Evolutionary conservation across 768 basidiomycete genomes (phyloP), one percentile per base, ranked within the genome.

Genomic region (Boletus speciosus): DNA sequence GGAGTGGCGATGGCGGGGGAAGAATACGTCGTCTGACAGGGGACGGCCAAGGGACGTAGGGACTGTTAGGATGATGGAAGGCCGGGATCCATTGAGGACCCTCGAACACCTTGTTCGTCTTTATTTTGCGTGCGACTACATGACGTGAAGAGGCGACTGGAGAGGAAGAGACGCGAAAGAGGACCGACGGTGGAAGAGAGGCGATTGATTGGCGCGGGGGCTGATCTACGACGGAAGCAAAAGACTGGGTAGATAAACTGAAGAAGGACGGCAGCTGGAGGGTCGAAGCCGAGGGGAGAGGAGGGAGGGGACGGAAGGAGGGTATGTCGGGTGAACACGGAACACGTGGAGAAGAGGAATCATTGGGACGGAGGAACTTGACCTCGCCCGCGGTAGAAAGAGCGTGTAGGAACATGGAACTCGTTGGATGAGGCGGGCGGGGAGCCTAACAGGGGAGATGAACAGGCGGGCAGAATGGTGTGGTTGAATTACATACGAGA

Each of bases 11-110:
- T 42, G 61, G 56, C 19, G 77, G 78, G 49, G 59, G 75, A 54
- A 73, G 74, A 59, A 72, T 75, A 57, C 66, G 71, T 52, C 52
- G 82, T 69, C 64, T 81, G 71, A 63, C 66, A 25, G 73, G 66
- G 29, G 71, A 64, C 6, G 72, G 61, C 80, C 78, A 81, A 9
- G 80, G 80, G 6, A 79, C 76, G 49, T 81, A 81, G n/a, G 81
- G 80, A 61, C 77, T 80, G 48, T 81, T 80, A 6, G 80, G 78
- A 63, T 81, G 78, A 39, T 72, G 73, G 32, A 78, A 70, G 25
- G 74, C 67, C 7, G 76, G 72, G 34, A 74, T 66, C 59, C 67
- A 70, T 37, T 66, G 62, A 3, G 67, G 66, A 48, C 70, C 70
- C 54, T 64, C 64, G 44, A 59, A 44, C 12, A 58, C 64, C 47